A percentile compares a stretch with the other conserved stretches of the same genome.
These are phyloP conservation scores for Citrullus amarus DNA, from an alignment of 306 rosid species.

Conservation along the genomic window DNA sequence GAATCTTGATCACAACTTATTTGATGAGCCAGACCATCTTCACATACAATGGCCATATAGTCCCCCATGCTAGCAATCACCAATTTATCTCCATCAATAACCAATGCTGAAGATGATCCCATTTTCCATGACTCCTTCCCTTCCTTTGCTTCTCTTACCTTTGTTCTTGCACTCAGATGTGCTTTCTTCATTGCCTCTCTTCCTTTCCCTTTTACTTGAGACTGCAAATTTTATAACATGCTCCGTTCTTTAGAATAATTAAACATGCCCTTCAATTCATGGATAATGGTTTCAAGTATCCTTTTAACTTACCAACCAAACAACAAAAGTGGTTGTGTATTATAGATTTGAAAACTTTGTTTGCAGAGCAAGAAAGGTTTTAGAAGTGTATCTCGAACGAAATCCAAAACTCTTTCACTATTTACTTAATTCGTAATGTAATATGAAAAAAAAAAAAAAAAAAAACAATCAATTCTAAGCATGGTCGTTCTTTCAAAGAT, in stretches of 20 bases:
- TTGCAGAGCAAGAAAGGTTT: background rate
- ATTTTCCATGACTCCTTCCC: slow-evolving; percentile 21
- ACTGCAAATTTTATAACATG: slow-evolving; percentile 14
- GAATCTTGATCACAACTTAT: slow-evolving; percentile 18
- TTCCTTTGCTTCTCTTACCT: slow-evolving; percentile 26
- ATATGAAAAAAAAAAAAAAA: no score
- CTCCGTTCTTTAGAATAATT: background rate
- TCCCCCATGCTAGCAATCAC: slow-evolving; percentile 62
- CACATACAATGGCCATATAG: slow-evolving; percentile 62
- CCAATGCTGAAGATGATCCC: slow-evolving; percentile 52
- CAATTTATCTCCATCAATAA: slow-evolving; percentile 59
- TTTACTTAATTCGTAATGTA: no score
- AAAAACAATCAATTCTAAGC: background rate
- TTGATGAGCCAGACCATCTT: slow-evolving; percentile 60
- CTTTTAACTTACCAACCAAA: background rate
- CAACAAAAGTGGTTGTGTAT: background rate
- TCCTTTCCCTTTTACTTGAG: slow-evolving; percentile 36
- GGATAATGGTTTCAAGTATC: background rate
- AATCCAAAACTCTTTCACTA: background rate
- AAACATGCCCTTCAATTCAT: no score
- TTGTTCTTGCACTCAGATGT: slow-evolving; percentile 38
- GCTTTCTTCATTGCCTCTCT: slow-evolving; percentile 60
- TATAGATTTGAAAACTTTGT: background rate
- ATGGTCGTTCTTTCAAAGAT: background rate
- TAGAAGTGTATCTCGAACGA: background rate